These are phyloP conservation scores for Xylaria castorea DNA, from an alignment of 495 filamentous ascomycete genomes.

Conservation along the genomic window DNA sequence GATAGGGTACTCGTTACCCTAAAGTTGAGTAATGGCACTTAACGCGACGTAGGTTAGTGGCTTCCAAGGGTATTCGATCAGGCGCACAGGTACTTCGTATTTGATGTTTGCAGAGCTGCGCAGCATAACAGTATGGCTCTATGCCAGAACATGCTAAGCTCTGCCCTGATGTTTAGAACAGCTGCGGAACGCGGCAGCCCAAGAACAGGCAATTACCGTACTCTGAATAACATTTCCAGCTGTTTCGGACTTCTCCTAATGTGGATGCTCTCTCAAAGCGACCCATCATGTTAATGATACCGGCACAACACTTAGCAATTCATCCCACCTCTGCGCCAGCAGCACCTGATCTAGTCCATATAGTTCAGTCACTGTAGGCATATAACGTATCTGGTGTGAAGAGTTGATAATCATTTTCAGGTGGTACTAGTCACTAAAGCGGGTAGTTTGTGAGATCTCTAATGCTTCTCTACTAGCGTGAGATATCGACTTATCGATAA, in stretches of 20 bases:
- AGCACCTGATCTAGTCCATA: background rate
- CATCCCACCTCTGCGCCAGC: background rate
- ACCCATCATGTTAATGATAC: no score
- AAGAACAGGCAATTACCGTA: background rate
- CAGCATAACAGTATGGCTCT: no score
- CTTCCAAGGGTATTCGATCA: background rate
- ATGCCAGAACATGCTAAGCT: background rate
- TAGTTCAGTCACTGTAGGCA: background rate
- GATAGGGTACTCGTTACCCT: background rate
- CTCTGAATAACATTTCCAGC: no score
- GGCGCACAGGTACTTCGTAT: background rate
- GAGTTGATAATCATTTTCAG: background rate
- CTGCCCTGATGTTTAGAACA: background rate
- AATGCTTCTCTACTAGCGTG: no score
- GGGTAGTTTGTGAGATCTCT: background rate
- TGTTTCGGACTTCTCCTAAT: no score
- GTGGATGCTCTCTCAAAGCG: no score
- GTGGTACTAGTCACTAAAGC: background rate
- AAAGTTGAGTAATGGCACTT: background rate
- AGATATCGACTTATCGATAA: slow-evolving; percentile 16
- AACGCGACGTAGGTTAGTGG: background rate
- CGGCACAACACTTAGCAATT: background rate
- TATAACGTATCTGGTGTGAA: background rate
- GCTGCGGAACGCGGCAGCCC: background rate
- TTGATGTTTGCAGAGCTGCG: background rate